These are phyloP conservation scores for Starmerella ratchasimensis DNA, from an alignment of 805 yeast species.

Conservation along the genomic window DNA sequence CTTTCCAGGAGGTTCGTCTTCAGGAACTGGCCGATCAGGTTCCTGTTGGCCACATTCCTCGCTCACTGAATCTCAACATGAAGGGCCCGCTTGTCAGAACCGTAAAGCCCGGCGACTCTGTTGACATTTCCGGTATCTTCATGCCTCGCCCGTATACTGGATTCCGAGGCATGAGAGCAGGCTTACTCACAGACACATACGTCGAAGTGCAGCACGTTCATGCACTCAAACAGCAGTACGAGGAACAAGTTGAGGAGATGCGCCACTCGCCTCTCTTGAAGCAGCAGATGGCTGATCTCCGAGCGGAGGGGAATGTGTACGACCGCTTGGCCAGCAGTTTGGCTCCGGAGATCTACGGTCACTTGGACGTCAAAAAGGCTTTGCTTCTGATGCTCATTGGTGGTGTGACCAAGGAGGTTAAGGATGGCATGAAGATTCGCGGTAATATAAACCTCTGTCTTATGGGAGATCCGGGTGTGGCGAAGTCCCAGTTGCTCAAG, in stretches of 20 bases:
- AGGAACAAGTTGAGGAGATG: conserved; percentile 38
- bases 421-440: conserved; percentile 94
- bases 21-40: conserved; percentile 95
- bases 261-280: conserved; percentile 32
- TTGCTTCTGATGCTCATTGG: conserved; percentile 73
- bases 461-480: conserved; percentile 99
- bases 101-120: conserved; percentile 86
- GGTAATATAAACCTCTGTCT: conserved; percentile 92
- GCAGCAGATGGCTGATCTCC: conserved; percentile 41
- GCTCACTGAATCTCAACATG: conserved; percentile 73
- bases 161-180: conserved; percentile 81
- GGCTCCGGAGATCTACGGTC: conserved; percentile 97
- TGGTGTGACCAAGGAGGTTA: conserved; percentile 87
- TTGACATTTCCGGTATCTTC: conserved; percentile 82
- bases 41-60: conserved; percentile 95
- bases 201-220: conserved; percentile 72
- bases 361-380: conserved; percentile 85
- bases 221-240: conserved; percentile 80
- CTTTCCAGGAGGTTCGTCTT: conserved; percentile 88
- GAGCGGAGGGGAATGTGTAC: conserved; percentile 56
- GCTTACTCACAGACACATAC: conserved; percentile 85
- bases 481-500: conserved; percentile 89
- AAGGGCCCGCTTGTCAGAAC: conserved; percentile 82
- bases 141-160: conserved; percentile 95
- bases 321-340: conserved; percentile 70